Conservation (phyloP, 306 rosid genomes). For the Dalbergia oliveri region DNA sequence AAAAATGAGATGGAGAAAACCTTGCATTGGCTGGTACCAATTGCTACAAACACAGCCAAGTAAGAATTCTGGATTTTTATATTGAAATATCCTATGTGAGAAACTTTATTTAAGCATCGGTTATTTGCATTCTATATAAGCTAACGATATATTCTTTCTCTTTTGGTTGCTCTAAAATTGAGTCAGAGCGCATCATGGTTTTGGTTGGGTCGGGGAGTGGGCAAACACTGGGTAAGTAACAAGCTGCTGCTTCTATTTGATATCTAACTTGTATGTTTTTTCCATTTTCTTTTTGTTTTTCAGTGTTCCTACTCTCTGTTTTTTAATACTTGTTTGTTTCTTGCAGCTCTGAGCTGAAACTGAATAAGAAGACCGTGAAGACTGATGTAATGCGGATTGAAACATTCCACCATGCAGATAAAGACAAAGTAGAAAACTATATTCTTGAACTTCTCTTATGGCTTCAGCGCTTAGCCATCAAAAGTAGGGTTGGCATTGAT, state of each 20-base stretch:
- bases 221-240: slow-evolving; percentile 80
- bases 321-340: slow-evolving; percentile 30
- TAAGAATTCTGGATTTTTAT: slow-evolving; percentile 52
- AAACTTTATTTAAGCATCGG: slow-evolving; percentile 17
- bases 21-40: slow-evolving; percentile 82
- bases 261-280: background rate
- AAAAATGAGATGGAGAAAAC: slow-evolving; percentile 93
- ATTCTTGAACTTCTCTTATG: slow-evolving; percentile 73
- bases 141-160: slow-evolving; percentile 44
- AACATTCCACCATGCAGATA: slow-evolving; percentile 87
- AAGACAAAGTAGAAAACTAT: slow-evolving; percentile 73
- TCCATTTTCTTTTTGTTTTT: background rate
- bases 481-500: slow-evolving; percentile 53
- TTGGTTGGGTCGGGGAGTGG: slow-evolving; percentile 99
- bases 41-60: slow-evolving; percentile 91
- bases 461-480: slow-evolving; percentile 78
- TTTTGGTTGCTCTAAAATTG: slow-evolving; percentile 48
- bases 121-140: slow-evolving; percentile 19
- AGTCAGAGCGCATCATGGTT: slow-evolving; percentile 90
- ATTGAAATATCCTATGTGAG: slow-evolving; percentile 4
- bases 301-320: background rate
- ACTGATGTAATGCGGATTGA: slow-evolving; percentile 71
- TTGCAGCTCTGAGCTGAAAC: slow-evolving; percentile 68
- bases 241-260: slow-evolving; percentile 1
- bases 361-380: slow-evolving; percentile 62